These are phyloP conservation scores for Cercospora zeae-maydis DNA, from an alignment of 2,329 filamentous ascomycete genomes.

Conservation along the genomic window DNA sequence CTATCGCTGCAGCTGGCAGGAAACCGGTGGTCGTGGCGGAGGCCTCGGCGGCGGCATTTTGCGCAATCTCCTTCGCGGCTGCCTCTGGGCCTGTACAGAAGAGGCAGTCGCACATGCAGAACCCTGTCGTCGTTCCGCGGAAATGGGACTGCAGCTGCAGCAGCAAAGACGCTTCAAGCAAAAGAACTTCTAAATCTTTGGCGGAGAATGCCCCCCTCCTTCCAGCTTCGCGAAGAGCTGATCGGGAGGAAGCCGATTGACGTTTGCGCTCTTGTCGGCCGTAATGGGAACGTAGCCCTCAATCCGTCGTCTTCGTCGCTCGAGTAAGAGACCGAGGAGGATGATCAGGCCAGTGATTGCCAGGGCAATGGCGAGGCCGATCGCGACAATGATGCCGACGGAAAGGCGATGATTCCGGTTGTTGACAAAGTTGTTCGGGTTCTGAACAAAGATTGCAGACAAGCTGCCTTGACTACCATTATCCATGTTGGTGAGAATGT, in stretches of 20 bases:
- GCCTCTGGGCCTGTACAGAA: neutral
- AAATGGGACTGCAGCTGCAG: neutral
- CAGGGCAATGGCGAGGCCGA: constrained; percentile 73
- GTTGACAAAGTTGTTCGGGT: constrained; percentile 66
- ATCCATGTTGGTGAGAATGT: constrained; percentile 67
- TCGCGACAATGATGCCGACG: constrained; percentile 74
- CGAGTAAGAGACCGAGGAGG: constrained; percentile 67
- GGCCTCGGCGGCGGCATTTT: neutral
- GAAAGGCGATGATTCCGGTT: constrained; percentile 56
- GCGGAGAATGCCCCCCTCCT: constrained; percentile 10
- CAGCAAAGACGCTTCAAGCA: neutral
- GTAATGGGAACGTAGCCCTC: constrained; percentile 74
- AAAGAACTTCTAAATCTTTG: constrained; percentile 5
- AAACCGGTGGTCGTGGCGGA: neutral
- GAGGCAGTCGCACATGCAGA: neutral
- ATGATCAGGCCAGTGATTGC: constrained; percentile 75
- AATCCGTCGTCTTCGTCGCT: constrained; percentile 70
- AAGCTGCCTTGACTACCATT: constrained; percentile 68
- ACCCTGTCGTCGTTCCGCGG: neutral
- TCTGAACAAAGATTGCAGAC: constrained; percentile 77
- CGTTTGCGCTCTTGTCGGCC: constrained; percentile 45
- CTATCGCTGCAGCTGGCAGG: too few species aligned
- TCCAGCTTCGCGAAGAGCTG: constrained; percentile 31
- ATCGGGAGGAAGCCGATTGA: constrained; percentile 51
- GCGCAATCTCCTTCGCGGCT: neutral